Conservation (phyloP, 768 basidiomycete genomes). For the Macrolepiota dolichaula region DNA sequence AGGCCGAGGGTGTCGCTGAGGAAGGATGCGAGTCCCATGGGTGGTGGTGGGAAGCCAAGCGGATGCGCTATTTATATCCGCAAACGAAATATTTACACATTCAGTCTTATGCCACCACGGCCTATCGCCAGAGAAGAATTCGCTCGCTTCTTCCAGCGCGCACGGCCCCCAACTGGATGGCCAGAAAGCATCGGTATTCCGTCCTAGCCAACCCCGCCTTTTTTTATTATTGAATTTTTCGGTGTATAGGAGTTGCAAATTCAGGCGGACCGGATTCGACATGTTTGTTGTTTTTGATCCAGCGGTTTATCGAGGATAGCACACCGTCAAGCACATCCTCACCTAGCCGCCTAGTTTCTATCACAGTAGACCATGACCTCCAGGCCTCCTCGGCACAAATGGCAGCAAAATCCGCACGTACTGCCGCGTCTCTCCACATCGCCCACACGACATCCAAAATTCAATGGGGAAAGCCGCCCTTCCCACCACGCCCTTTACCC, state of each 20-base stretch:
- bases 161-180: constrained; percentile 51
- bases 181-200: background rate
- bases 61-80: constrained; percentile 3
- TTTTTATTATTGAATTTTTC: background rate
- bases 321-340: background rate
- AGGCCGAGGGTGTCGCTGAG: constrained; percentile 41
- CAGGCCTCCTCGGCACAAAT: constrained; percentile 55
- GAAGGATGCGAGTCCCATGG: constrained; percentile 21
- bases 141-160: constrained; percentile 37
- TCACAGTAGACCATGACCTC: constrained; percentile 70
- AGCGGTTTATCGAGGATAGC: constrained; percentile 34
- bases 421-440: constrained; percentile 42
- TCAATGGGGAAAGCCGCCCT: constrained; percentile 55
- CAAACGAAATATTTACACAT: no score
- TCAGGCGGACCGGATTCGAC: constrained; percentile 86
- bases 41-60: background rate
- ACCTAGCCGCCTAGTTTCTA: constrained; percentile 38
- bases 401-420: constrained; percentile 43
- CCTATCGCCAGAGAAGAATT: constrained; percentile 52
- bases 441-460: constrained; percentile 45
- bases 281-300: constrained; percentile 68
- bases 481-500: constrained; percentile 41
- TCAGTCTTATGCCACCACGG: constrained; percentile 9
- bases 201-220: constrained; percentile 39
- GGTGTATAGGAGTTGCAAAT: constrained; percentile 59